Base-by-base conservation (phyloP, 768 basidiomycete genomes). In the Suillus sp. region DNA sequence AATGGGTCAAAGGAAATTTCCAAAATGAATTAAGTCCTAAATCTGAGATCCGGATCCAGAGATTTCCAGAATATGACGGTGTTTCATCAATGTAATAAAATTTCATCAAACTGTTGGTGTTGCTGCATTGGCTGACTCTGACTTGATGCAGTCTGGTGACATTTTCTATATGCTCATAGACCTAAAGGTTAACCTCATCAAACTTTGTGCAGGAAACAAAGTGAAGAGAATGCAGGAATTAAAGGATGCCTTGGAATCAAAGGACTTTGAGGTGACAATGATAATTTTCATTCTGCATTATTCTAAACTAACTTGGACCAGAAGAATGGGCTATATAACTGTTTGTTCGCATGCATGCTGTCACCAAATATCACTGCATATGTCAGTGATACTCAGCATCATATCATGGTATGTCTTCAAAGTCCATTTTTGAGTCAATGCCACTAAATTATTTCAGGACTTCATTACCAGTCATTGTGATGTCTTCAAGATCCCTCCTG, bases 401-500 rank as follows among this genome's bases (percentile, higher is more conserved):
- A 62, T 62, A 58, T 62, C 22, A 40, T 57, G 54, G 62, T 62
- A 30, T 27, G 22, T 62, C 57, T 59, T 63, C 42, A 63, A 63
- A 25, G 34, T 59, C 22, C 38, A n/a, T n/a, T n/a, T n/a, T n/a
- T n/a, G n/a, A n/a, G n/a, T n/a, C n/a, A n/a, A n/a, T n/a, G n/a
- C 45, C 13, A 16, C 59, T 58, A 38, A 63, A 22, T 59, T 5
- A 10, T 37, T 63, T 34, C 37, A 63, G 62, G 42, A 35, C 4
- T 59, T 63, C 38, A 63, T 63, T 58, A 25, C 58, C 42, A 34
- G 10, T 32, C 20, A 63, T 45, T 45, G 20, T 4, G 9, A 59
- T 22, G 14, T 38, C 38, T 38, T 38, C 38, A 38, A 63, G 37
- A 45, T 63, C 25, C 54, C 54, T 2, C 32, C 27, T 25, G 30